Conservation (phyloP, 805 yeast species). For the Komagataella kurtzmanii region DNA sequence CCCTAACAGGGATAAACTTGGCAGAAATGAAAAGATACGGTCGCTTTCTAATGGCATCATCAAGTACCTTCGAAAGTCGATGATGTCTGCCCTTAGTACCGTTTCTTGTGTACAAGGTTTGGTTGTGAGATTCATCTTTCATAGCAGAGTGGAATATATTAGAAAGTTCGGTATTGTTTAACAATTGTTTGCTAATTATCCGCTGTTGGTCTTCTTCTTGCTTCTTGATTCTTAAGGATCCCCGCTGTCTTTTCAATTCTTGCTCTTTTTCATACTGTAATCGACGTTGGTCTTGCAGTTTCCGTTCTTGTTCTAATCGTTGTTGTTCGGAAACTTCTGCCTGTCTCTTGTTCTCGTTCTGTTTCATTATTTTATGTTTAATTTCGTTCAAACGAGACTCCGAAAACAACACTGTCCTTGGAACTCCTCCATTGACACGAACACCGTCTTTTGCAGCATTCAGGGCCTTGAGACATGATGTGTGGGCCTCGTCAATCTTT, state of each 20-base stretch:
- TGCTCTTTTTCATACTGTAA: not conserved
- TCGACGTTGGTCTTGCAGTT: not conserved
- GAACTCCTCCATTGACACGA: not conserved
- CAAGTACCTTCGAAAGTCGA: constrained; percentile 33
- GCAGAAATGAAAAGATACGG: constrained; percentile 45
- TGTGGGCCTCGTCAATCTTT: constrained; percentile 18
- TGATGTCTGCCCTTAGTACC: constrained; percentile 9
- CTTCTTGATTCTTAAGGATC: not conserved
- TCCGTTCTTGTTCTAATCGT: not conserved
- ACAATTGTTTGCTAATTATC: not conserved
- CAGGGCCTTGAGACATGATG: constrained; percentile 18
- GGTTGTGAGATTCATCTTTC: constrained; percentile 12
- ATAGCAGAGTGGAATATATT: not conserved
- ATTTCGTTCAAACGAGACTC: constrained; percentile 2
- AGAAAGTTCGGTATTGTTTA: not conserved
- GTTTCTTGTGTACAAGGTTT: constrained; percentile 10
- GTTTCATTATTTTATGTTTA: not conserved
- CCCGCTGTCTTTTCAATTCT: not conserved
- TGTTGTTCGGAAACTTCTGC: not conserved
- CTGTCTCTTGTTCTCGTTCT: not conserved
- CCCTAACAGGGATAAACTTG: constrained; percentile 31
- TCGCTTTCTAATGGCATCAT: constrained; percentile 35
- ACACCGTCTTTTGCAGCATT: constrained; percentile 32
- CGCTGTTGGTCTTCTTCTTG: not conserved
- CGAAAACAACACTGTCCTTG: not conserved